Conservation (phyloP, 257 asterid species). For the Solanum ossicruentum region DNA sequence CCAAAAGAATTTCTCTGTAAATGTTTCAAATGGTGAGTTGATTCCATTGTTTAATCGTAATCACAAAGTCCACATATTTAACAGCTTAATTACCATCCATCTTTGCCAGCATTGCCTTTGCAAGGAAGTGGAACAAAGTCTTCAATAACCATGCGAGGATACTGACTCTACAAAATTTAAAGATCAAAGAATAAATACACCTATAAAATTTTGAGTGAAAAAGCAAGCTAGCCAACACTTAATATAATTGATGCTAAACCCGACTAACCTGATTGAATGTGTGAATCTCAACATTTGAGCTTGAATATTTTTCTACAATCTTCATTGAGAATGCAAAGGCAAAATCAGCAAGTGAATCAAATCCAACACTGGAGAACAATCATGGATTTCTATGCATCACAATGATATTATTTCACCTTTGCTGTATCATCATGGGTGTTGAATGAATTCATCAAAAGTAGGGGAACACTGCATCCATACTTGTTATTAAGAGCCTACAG, state of each 20-base stretch:
- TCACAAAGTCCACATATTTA: background rate
- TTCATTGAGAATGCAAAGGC: slow-evolving; percentile 13
- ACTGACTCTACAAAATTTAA: slow-evolving; percentile 64
- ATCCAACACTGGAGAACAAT: background rate
- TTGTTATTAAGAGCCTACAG: slow-evolving; percentile 66
- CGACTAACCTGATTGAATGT: slow-evolving; percentile 80
- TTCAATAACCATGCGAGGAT: slow-evolving; percentile 90
- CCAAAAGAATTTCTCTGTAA: background rate
- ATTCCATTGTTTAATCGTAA: background rate
- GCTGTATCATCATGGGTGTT: slow-evolving; percentile 93
- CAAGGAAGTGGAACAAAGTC: slow-evolving; percentile 76
- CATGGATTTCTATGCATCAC: background rate
- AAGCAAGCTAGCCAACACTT: background rate
- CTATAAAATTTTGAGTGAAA: background rate
- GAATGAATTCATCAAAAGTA: slow-evolving; percentile 96
- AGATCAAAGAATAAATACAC: background rate
- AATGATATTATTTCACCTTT: slow-evolving; percentile 43
- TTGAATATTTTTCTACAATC: slow-evolving; percentile 81
- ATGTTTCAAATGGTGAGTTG: background rate
- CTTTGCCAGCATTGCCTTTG: slow-evolving; percentile 81
- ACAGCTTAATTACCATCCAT: slow-evolving; percentile 60
- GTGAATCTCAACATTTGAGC: slow-evolving; percentile 72
- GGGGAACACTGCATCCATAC: slow-evolving; percentile 91
- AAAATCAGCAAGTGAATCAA: slow-evolving; percentile 7
- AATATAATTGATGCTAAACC: background rate